Base-by-base conservation (phyloP, 2,329 filamentous ascomycete genomes). In the Aspergillus texensis region DNA sequence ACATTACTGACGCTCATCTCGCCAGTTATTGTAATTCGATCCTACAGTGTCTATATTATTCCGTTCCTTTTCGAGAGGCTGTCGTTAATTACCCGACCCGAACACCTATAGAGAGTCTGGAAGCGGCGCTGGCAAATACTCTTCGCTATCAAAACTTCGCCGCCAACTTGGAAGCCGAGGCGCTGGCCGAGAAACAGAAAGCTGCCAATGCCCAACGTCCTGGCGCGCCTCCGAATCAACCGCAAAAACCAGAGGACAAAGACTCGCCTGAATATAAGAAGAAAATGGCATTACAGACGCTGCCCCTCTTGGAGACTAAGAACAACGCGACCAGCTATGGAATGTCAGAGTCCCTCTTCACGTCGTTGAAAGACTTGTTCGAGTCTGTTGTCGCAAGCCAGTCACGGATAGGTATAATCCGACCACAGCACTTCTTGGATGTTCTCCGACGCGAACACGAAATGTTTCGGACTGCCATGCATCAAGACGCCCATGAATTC, bases 181-280 rank as follows among this genome's bases (percentile, higher is more conserved):
- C 75, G 67, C 79, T 74, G 70, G 78, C 70, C 68, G 80, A 72
- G 76, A 83, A 71, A 77, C 83, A 71, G 79, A 83, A 82, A 78
- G 70, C 75, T 45, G 60, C 69, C 60, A 68, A 70, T 46, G 65
- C 72, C 73, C 79, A 48, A 68, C 79, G 57, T 70, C 78, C 68
- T 21, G 83, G 84, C 34, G 85, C 87, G 64, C 79, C 85, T 28
- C 81, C 85, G 21, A 84, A 84, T 14, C 83, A 83, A 43, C 84
- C 83, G 36, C 84, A 81, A 62, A 89, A 93, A 70, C 91, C 92
- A 10, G 95, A 98, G 77, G 95, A 98, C 74, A 97, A 93, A 77
- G 94, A 98, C 73, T 94, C 94, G 1, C 93, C 94, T 0, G 95
- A 99, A 79, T 97, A 95, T 81, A 97, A 97, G 81, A 99, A 99